Evolutionary conservation across 192 early-diverging fungal genomes (phyloP).

Genomic region (Coemansia sp.): DNA sequence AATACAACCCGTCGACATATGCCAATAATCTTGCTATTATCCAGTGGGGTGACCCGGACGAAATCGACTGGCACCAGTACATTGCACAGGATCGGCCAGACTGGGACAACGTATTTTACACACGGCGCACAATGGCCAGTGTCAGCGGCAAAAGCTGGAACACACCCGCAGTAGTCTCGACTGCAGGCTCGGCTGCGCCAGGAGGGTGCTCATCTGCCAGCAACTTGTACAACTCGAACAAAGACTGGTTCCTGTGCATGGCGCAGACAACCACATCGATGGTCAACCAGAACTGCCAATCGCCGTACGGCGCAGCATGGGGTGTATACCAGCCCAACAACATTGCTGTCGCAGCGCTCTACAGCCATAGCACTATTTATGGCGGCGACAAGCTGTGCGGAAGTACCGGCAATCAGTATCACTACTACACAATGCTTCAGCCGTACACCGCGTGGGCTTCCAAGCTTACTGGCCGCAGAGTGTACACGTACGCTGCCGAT

Average conservation of each 20-base stretch:
- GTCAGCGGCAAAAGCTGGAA: constrained; percentile 16
- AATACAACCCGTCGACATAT: constrained; percentile 29
- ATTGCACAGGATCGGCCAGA: constrained; percentile 18
- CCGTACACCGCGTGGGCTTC: constrained; percentile 35
- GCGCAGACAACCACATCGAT: constrained; percentile 23
- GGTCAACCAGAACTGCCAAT: constrained; percentile 31
- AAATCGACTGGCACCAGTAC: constrained; percentile 14
- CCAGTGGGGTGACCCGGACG: constrained; percentile 7
- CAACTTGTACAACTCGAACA: constrained; percentile 41
- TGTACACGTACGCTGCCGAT: constrained; percentile 21
- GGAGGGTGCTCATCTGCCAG: constrained; percentile 26
- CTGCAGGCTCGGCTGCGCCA: constrained; percentile 2
- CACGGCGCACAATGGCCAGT: constrained; percentile 25
- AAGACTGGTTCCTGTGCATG: constrained; percentile 27
- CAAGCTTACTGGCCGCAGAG: constrained; percentile 19
- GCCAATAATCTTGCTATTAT: constrained; percentile 49
- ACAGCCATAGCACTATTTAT: constrained; percentile 38
- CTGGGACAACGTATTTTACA: constrained; percentile 33
- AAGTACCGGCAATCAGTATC: constrained; percentile 24
- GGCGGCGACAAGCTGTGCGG: constrained; percentile 26
- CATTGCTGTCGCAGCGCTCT: constrained; percentile 34
- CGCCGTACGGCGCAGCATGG: constrained; percentile 38
- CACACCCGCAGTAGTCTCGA: constrained; percentile 8
- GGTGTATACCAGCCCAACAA: constrained; percentile 37
- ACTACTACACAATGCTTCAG: constrained; percentile 44